Evolutionary conservation across 108 stramenopile species (phyloP).

Genomic region (Cyclotella sp.): DNA sequence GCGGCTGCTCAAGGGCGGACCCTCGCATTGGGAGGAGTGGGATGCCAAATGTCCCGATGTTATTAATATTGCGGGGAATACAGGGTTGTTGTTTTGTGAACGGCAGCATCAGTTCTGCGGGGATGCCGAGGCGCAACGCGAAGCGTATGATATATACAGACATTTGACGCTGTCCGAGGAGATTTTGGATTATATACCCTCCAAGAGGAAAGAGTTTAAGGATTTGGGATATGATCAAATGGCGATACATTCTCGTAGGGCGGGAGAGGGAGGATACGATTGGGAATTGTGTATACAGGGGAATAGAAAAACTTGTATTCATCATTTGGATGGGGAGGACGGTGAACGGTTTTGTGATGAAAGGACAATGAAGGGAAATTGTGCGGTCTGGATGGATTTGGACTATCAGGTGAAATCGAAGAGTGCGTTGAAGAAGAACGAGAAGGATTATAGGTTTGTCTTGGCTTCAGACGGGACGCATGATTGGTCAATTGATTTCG

Average conservation of each 20-base stretch:
- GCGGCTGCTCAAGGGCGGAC: slow-evolving; percentile 31
- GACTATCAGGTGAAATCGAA: slow-evolving; percentile 53
- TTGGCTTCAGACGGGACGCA: slow-evolving; percentile 51
- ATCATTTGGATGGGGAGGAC: slow-evolving; percentile 17
- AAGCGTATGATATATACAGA: slow-evolving; percentile 45
- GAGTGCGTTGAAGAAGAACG: slow-evolving; percentile 25
- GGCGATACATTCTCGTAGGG: slow-evolving; percentile 51
- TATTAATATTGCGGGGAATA: slow-evolving; percentile 48
- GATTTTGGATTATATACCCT: slow-evolving; percentile 46
- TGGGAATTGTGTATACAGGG: slow-evolving; percentile 52
- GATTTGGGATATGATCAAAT: slow-evolving; percentile 40
- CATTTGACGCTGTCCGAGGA: slow-evolving; percentile 37
- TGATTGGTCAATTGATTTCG: slow-evolving; percentile 50
- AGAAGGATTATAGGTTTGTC: slow-evolving; percentile 48
- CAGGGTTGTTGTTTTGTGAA: slow-evolving; percentile 49
- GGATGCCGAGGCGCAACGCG: slow-evolving; percentile 40
- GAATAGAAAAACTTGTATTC: slow-evolving; percentile 38
- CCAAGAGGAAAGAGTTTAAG: slow-evolving; percentile 42
- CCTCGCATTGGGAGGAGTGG: slow-evolving; percentile 47
- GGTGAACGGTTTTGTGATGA: slow-evolving; percentile 32
- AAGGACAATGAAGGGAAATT: slow-evolving; percentile 53
- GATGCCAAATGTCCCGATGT: slow-evolving; percentile 48
- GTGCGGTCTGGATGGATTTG: slow-evolving; percentile 51
- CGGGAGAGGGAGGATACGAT: slow-evolving; percentile 51
- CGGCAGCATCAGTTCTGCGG: slow-evolving; percentile 57